Conservation (phyloP, 805 yeast genomes). For the Candida piceae region DNA sequence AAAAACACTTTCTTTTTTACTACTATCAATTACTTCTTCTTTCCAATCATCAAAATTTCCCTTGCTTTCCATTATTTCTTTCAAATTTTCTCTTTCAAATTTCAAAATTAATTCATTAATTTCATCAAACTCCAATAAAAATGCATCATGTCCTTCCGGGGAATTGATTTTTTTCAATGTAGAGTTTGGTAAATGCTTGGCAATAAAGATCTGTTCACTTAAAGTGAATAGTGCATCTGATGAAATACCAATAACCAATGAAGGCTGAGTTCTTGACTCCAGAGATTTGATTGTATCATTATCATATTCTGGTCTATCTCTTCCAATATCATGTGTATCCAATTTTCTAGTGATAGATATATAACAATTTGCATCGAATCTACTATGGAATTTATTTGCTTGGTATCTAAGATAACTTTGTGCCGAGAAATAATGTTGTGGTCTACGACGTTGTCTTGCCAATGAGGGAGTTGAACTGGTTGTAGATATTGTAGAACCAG, state of each 20-base stretch:
- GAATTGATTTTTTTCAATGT: slow-evolving; percentile 69
- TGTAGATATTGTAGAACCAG: slow-evolving; percentile 2
- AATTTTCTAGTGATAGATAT: slow-evolving; percentile 88
- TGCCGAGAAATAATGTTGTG: slow-evolving; percentile 79
- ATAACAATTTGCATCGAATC: slow-evolving; percentile 97
- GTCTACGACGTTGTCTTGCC: slow-evolving; percentile 34
- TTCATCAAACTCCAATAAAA: slow-evolving; percentile 78
- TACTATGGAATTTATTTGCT: slow-evolving; percentile 79
- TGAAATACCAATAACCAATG: slow-evolving; percentile 80
- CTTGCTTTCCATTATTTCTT: slow-evolving; percentile 54
- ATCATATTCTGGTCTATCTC: slow-evolving; percentile 52
- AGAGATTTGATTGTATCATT: slow-evolving; percentile 48
- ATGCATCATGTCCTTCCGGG: slow-evolving; percentile 98
- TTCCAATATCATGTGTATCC: slow-evolving; percentile 90
- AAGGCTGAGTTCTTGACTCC: slow-evolving; percentile 60
- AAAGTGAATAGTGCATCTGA: slow-evolving; percentile 92
- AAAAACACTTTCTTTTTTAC: slow-evolving; percentile 64
- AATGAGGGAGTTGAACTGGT: slow-evolving; percentile 31
- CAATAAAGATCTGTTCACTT: slow-evolving; percentile 84
- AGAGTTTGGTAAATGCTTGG: slow-evolving; percentile 67
- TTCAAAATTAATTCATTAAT: slow-evolving; percentile 67
- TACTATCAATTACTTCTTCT: slow-evolving; percentile 36
- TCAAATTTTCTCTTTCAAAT: slow-evolving; percentile 55
- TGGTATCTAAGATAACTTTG: slow-evolving; percentile 93
- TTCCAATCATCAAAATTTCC: slow-evolving; percentile 42